Conservation (phyloP, 139 green algal genomes). For the Tetraselmis chui region DNA sequence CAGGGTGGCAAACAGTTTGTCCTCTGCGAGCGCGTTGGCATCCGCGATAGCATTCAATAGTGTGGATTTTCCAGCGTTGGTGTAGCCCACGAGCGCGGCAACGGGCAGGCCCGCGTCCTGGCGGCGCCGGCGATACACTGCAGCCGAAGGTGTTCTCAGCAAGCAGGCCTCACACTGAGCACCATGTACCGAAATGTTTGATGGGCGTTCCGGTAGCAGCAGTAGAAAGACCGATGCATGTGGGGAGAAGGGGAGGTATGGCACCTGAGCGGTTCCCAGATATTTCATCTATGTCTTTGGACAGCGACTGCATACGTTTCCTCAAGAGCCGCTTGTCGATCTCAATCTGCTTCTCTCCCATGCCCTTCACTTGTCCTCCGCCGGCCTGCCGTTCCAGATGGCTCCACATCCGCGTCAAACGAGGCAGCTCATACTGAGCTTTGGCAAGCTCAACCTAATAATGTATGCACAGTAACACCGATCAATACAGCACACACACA, state of each 20-base stretch:
- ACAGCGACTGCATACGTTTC: constrained; percentile 18
- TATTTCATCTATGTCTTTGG: background rate
- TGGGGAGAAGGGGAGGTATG: no score
- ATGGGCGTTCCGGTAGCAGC: no score
- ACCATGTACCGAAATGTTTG: no score
- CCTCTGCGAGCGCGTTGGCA: constrained; percentile 75
- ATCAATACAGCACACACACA: no score
- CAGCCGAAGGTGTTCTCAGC: no score
- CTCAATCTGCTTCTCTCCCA: constrained; percentile 99
- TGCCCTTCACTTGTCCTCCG: constrained; percentile 69
- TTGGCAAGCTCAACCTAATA: constrained; percentile 89
- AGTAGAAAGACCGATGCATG: no score
- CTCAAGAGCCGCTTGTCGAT: constrained; percentile 89
- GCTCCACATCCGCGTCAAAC: constrained; percentile 93
- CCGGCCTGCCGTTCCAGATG: constrained; percentile 91
- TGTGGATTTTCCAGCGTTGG: constrained; percentile 83
- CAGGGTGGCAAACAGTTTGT: constrained; percentile 97
- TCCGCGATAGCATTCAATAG: constrained; percentile 55
- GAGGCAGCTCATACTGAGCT: constrained; percentile 91
- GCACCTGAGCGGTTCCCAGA: background rate
- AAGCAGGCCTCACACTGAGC: no score
- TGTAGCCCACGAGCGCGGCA: constrained; percentile 90
- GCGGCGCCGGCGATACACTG: constrained; percentile 11
- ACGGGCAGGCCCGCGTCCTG: constrained; percentile 63
- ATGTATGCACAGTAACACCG: background rate